phyloP scores from a whole-genome alignment of 2,329 filamentous ascomycete genomes.

The Aphanoascus verrucosus region DNA sequence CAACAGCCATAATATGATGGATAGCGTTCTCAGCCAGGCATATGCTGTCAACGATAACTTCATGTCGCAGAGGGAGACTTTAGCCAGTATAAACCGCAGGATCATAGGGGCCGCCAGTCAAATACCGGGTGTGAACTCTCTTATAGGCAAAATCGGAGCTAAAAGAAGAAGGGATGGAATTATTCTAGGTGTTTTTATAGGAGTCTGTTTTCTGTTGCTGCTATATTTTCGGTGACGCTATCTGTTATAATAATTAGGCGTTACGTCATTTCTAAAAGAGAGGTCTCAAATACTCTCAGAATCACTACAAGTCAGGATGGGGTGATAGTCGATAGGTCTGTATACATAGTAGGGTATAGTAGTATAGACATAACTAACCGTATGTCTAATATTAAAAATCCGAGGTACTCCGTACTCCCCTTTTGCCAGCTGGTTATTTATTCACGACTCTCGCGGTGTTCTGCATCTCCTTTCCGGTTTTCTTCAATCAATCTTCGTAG shows the following conservation, averaged over 20 bases:
- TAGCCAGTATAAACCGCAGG: constrained; percentile 78
- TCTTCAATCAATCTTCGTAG: constrained; percentile 35
- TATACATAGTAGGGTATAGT: too few relatives aligned
- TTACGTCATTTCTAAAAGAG: too few relatives aligned
- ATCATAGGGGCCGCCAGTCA: constrained; percentile 84
- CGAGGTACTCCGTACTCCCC: too few relatives aligned
- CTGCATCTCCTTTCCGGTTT: too few relatives aligned
- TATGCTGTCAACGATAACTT: constrained; percentile 96
- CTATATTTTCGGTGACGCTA: constrained; percentile 57
- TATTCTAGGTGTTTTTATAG: constrained; percentile 84
- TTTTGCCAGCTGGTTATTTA: too few relatives aligned
- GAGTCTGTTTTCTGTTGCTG: constrained; percentile 79
- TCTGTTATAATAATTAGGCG: constrained; percentile 6
- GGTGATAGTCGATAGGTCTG: too few relatives aligned
- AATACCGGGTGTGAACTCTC: constrained; percentile 80
- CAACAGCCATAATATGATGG: constrained; percentile 77
- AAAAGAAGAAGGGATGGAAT: constrained; percentile 93
- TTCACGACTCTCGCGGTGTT: too few relatives aligned
- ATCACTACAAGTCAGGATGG: too few relatives aligned
- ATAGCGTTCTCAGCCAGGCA: constrained; percentile 84
- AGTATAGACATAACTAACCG: too few relatives aligned
- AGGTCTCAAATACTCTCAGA: too few relatives aligned
- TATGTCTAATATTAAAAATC: too few relatives aligned
- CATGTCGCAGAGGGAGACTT: constrained; percentile 70
- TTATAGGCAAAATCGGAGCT: constrained; percentile 85